Evolutionary conservation across 148 eudicot species (phyloP), one percentile per base, ranked within the genome.

Genomic region (Bassia scoparia): DNA sequence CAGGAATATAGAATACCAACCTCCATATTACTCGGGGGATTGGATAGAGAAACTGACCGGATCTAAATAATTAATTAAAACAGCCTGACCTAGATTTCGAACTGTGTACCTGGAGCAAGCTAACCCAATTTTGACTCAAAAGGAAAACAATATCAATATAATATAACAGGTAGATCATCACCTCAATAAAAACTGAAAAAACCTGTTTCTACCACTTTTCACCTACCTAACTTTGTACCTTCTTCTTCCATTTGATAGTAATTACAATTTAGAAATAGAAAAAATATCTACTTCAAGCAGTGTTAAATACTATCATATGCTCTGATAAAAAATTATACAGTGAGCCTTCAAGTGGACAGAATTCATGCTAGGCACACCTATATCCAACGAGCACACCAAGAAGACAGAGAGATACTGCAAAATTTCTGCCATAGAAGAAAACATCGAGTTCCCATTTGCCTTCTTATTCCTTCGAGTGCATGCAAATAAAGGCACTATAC

Each of bases 381-480:
- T 52, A 55, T 24, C n/a, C 26, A 1, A 26, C 16, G 16, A 35
- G 23, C 24, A 24, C 65, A 43, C 34, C 21, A 24, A 70, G 35
- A 38, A 74, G 43, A 75, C 7, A 27, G 68, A 49, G 30, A 75
- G 49, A 41, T 80, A 91, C 98, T 79, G 97, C 92, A 81, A 88
- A 90, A n/a, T n/a, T 82, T 95, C 94, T 31, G 93, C 93, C 94
- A 88, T 91, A 81, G n/a, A n/a, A 92, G 85, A 78, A 86, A 89
- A 76, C n/a, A n/a, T 95, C 99, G 20, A 88, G 85, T 50, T 81
- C 87, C 94, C 99, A 82, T 88, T 95, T 73, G 81, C 76, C 78
- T 86, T 95, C 75, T 82, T 95, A n/a, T 65, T 92, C 99, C 77
- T 79, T 82, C 58, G 99, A 88, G n/a, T 61, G 81, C 80, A 69